A percentile compares a stretch with the other conserved stretches of the same genome.
These are phyloP conservation scores for Mycocalia duriaeana DNA, from an alignment of 1,284 basidiomycete genomes.

Conservation along the genomic window DNA sequence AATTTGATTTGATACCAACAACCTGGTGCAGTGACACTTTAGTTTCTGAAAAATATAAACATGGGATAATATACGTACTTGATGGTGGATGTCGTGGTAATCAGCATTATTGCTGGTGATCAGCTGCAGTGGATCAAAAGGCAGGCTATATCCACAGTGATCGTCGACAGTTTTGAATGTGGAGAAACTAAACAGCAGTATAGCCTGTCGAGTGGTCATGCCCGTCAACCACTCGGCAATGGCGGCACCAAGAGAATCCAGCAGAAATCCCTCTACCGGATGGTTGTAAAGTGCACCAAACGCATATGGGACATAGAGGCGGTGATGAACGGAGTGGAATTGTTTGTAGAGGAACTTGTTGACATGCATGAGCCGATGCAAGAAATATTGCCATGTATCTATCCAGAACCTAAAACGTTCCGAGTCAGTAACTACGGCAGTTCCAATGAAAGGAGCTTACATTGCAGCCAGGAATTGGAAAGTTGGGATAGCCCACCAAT, in stretches of 20 bases:
- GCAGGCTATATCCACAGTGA: constrained; percentile 89
- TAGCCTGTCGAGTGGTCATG: constrained; percentile 83
- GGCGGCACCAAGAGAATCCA: constrained; percentile 83
- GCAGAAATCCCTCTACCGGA: constrained; percentile 88
- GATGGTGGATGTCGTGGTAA: constrained; percentile 98
- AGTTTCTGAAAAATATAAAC: neutral
- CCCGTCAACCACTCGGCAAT: constrained; percentile 69
- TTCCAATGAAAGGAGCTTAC: constrained; percentile 49
- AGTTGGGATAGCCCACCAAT: constrained; percentile 93
- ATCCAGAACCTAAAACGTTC: constrained; percentile 71
- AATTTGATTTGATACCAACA: constrained; percentile 95
- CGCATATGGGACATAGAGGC: constrained; percentile 95
- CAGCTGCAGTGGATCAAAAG: constrained; percentile 86
- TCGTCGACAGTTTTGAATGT: constrained; percentile 96
- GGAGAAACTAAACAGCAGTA: constrained; percentile 79
- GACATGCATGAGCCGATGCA: constrained; percentile 89
- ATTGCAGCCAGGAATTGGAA: constrained; percentile 79
- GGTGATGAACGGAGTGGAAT: constrained; percentile 93
- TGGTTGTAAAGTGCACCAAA: constrained; percentile 98
- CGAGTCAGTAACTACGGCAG: neutral
- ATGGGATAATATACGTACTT: constrained; percentile 41
- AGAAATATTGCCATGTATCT: constrained; percentile 98
- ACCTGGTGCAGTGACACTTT: constrained; percentile 36
- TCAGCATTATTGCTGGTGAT: constrained; percentile 92
- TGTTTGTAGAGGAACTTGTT: constrained; percentile 90